phyloP scores from a whole-genome alignment of 495 filamentous ascomycete species.

The Clohesyomyces aquaticus region DNA sequence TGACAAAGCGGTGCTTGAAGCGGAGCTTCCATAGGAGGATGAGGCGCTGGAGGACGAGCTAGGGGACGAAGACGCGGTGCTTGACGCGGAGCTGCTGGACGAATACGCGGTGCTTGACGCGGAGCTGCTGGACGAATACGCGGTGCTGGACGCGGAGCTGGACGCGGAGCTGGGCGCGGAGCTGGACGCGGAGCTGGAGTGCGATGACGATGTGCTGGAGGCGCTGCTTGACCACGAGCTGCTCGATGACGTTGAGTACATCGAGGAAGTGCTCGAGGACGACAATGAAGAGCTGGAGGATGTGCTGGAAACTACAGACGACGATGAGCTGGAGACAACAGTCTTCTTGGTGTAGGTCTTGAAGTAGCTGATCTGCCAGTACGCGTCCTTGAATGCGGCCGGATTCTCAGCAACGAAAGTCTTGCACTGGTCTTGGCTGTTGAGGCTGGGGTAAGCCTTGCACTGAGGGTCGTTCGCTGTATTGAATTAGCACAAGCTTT shows the following conservation, averaged over 20 bases:
- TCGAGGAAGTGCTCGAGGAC: background rate
- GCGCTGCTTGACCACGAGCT: background rate
- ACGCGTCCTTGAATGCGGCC: conserved; percentile 41
- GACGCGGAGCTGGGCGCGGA: too few relatives aligned
- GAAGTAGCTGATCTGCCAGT: conserved; percentile 46
- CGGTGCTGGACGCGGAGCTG: too few relatives aligned
- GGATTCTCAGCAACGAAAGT: conserved; percentile 45
- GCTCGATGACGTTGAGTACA: background rate
- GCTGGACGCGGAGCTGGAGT: too few relatives aligned
- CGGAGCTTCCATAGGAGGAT: too few relatives aligned
- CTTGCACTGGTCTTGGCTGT: conserved; percentile 40
- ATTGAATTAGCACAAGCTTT: background rate
- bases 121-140: too few relatives aligned
- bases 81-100: too few relatives aligned
- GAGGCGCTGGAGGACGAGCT: too few relatives aligned
- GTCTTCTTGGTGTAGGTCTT: conserved; percentile 37
- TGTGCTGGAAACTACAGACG: conserved; percentile 6
- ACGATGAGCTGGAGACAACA: conserved; percentile 11
- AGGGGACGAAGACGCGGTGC: too few relatives aligned
- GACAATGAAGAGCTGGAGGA: background rate
- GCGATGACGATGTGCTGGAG: too few relatives aligned
- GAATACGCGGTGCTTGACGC: too few relatives aligned
- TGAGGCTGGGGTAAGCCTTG: conserved; percentile 16
- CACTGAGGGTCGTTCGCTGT: conserved; percentile 23
- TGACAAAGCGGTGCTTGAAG: too few relatives aligned